These are phyloP conservation scores for Amanita fuliginea DNA, from an alignment of 768 basidiomycete genomes.

Conservation along the genomic window DNA sequence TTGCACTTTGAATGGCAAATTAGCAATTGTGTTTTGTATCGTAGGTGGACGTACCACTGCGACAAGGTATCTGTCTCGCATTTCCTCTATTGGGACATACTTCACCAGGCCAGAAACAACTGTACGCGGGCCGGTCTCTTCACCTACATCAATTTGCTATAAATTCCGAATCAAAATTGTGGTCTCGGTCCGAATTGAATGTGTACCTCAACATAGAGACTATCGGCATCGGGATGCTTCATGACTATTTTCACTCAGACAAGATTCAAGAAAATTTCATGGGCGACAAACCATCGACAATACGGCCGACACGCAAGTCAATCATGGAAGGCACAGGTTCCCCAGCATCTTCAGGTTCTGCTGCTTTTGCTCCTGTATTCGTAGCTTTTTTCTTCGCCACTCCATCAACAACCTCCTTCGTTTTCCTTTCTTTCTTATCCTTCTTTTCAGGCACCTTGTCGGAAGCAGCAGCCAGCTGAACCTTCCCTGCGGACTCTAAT, in stretches of 20 bases:
- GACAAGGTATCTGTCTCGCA: slow-evolving; percentile 74
- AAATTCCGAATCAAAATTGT: slow-evolving; percentile 8
- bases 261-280: not conserved
- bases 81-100: slow-evolving; percentile 92
- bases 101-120: slow-evolving; percentile 96
- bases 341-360: slow-evolving; percentile 52
- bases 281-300: slow-evolving; percentile 65
- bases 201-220: slow-evolving; percentile 86
- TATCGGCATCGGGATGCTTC: slow-evolving; percentile 95
- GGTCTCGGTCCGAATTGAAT: not conserved
- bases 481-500: slow-evolving; percentile 14
- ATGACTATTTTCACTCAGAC: slow-evolving; percentile 43
- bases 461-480: slow-evolving; percentile 14
- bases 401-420: slow-evolving; percentile 28
- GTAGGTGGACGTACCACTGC: slow-evolving; percentile 54
- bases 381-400: slow-evolving; percentile 25
- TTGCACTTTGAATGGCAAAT: slow-evolving; percentile 49
- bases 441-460: slow-evolving; percentile 25
- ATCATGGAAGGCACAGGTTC: slow-evolving; percentile 94
- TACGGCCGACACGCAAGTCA: slow-evolving; percentile 88
- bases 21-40: not conserved
- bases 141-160: slow-evolving; percentile 93
- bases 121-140: slow-evolving; percentile 88
- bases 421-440: slow-evolving; percentile 52
- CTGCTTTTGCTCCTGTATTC: slow-evolving; percentile 28